Evolutionary conservation across 2,329 filamentous ascomycete genomes (phyloP), one percentile per base, ranked within the genome.

Genomic region (Fusarium vanettenii): DNA sequence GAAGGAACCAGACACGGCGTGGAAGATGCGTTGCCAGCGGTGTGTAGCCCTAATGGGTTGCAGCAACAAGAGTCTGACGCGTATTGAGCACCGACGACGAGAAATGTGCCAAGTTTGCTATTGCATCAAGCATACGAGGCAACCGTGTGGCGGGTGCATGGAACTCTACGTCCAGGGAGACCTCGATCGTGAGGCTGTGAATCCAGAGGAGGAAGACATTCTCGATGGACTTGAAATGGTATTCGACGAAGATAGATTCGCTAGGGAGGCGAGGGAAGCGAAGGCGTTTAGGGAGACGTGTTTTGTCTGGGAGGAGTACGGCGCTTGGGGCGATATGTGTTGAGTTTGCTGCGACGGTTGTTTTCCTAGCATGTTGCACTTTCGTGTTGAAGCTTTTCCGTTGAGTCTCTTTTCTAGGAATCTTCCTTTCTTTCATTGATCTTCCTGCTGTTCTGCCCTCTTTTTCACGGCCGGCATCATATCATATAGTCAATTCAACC

Each of bases 1-100:
- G 18, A 33, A 33, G 3, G 20, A 39, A 1, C 69, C 68, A 6
- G 33, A 64, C 11, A 74, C 64, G 0, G 25, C 60, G 6, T 78
- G 75, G 73, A 77, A 60, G 35, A 65, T 73, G 68, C 64, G 64
- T 6, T 78, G 76, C 39, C 29, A 50, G 9, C 16, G 22, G 8
- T 75, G 75, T 20, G 59, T 72, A 6, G 27, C 55, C 57, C 37
- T 22, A 16, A 69, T 74, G 66, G 67, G 64, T 16, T 37, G 41
- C 6, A 27, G 62, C 5, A 5, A 14, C 1, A 59, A 16, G 27
- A 75, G 64, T n/a, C 35, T 55, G 2, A 41, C 39, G 2, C 39
- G 64, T 3, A 52, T 69, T n/a, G 73, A 78, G 29, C 33, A 69
- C 39, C 48, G 55, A 22, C 63, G 67, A 6, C 69, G 68, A 13